Base-by-base conservation (phyloP, 495 filamentous ascomycete genomes). In the Aspergillus sparsus region DNA sequence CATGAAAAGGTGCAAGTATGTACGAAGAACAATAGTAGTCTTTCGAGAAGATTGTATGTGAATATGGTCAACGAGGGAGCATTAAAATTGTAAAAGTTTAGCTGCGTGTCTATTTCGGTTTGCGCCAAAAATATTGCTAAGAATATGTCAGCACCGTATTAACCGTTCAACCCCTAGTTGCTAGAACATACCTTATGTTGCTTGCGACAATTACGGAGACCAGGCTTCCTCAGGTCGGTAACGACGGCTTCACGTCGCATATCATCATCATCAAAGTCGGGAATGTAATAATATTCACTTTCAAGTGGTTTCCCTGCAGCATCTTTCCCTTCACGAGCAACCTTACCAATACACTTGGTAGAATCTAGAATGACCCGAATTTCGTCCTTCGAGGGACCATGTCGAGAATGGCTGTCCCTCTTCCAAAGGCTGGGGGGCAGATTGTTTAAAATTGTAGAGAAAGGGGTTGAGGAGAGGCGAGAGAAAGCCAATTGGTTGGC, bases 271-370 rank as follows among this genome's bases (percentile, higher is more conserved):
- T 98, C 94, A 68, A 85, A 81, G 70, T 98, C 94, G 3, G 93
- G 89, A n/a, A 97, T 82, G 70, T 98, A 98, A 70, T 97, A 98
- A 67, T 92, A 98, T 74, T 98, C 93, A 75, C 87, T 92, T 79
- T 98, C 93, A 9, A 98, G 83, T 7, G 86, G 80, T 78, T 97
- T 93, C 61, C 94, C 94, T 0, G 94, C 94, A 13, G 94, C 94
- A 76, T 98, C 94, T 71, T 97, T 98, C 68, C 94, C 94, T 69
- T 92, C 88, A 37, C 94, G 86, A 49, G 84, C 81, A 64, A 98
- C 95, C 67, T 93, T 86, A 34, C 94, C 94, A 51, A 97, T 84
- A 65, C 89, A 95, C 21, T 83, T 74, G 27, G 88, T 89, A 13
- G 74, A 72, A 66, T 90, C 87, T 41, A 98, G 83, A 55, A 96